These are phyloP conservation scores for Trichomonas vaginalis DNA, from an alignment of 208 protist species.

Conservation along the genomic window DNA sequence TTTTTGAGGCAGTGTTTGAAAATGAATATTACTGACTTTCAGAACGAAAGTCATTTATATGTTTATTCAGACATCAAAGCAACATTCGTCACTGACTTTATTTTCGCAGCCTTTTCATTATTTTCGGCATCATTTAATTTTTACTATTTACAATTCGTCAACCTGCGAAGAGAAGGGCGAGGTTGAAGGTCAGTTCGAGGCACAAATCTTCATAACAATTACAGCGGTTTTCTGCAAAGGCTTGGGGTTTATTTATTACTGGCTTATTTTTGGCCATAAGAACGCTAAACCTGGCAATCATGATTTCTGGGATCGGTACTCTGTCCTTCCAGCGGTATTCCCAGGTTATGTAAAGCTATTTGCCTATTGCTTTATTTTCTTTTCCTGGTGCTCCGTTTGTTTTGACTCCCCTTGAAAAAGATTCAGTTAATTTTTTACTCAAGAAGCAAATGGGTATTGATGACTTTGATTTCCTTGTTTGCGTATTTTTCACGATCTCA, in stretches of 20 bases:
- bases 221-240: neutral
- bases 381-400: neutral
- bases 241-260: neutral
- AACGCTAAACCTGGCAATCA: neutral
- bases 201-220: neutral
- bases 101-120: neutral
- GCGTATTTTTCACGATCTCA: neutral
- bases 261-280: neutral
- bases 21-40: neutral
- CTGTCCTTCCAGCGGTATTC: neutral
- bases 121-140: neutral
- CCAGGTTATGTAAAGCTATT: neutral
- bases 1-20: too few relatives aligned
- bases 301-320: neutral
- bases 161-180: neutral
- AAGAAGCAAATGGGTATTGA: neutral
- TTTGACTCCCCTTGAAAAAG: neutral
- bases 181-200: neutral
- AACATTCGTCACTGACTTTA: neutral
- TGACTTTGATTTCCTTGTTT: neutral
- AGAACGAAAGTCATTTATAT: neutral
- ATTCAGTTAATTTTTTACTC: neutral
- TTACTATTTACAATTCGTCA: neutral
- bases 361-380: slow-evolving; percentile 6
- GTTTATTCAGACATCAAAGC: neutral